Base-by-base conservation (phyloP, 1,284 basidiomycete species). In the Apiotrichum porosum region DNA sequence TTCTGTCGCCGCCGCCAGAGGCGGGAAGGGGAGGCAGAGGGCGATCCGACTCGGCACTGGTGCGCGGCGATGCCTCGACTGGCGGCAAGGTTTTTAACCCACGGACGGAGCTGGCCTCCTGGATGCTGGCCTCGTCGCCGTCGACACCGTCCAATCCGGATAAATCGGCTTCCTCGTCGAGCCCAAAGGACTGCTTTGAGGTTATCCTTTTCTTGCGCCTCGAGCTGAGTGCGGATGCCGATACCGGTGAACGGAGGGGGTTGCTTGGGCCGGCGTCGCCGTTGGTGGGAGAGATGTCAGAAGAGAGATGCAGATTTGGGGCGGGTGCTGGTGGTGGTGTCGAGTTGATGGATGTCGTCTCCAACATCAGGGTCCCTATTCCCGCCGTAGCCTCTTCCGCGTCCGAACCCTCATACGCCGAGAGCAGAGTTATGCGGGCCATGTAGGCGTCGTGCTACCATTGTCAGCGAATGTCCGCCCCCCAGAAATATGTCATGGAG, bases 401-500 rank as follows among this genome's bases (percentile, higher is more conserved):
- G 9, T 56, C 51, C 2, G 22, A 38, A 9, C 39, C 49, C 23
- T 66, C 67, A 47, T 67, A 69, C 0, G 63, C 61, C 4, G 63
- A 58, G 18, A 71, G 40, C 10, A 71, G 51, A 36, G 61, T 60
- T 44, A 73, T 71, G 9, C 71, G 59, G 19, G 70, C 66, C 30
- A 69, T 64, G 53, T 73, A 73, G 18, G 71, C 71, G 47, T 73
- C 71, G 52, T 73, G 69, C 70, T 72, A 45, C 26, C 26, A 28
- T 28, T 6, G 31, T 47, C 44, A 51, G 32, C 19, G 1, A 26
- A 6, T 12, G 13, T n/a, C n/a, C n/a, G n/a, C n/a, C n/a, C n/a
- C n/a, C 4, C 18, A 3, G 9, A 15, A 13, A 4, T 21, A 36
- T 9, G 14, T n/a, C 15, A 13, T 21, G 2, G 23, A 19, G 13